A percentile compares a stretch with the other conserved stretches of the same genome.
phyloP scores from a whole-genome alignment of 2,329 filamentous ascomycete species.

The Talaromyces atroroseus region DNA sequence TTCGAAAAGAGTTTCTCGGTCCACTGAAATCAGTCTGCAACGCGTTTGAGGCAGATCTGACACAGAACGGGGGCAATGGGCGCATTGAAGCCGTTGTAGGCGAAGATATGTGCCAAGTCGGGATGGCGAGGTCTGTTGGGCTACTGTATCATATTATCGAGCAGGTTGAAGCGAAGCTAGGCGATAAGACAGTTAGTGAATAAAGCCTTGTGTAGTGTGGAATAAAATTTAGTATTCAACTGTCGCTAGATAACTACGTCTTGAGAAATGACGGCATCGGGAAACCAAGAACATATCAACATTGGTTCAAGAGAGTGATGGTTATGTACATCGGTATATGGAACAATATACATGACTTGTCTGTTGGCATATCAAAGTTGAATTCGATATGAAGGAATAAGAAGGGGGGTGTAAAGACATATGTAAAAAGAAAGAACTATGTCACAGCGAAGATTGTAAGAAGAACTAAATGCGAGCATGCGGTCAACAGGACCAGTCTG shows the following conservation, averaged over 20 bases:
- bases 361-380: background rate
- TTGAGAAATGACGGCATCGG: background rate
- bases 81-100: slow-evolving; percentile 30
- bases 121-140: slow-evolving; percentile 32
- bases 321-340: background rate
- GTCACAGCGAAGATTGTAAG: background rate
- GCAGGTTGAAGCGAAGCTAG: slow-evolving; percentile 30
- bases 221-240: no score
- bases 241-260: background rate
- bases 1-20: slow-evolving; percentile 27
- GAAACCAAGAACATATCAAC: background rate
- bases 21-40: slow-evolving; percentile 30
- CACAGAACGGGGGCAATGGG: slow-evolving; percentile 32
- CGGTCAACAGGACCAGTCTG: background rate
- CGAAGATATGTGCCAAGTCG: slow-evolving; percentile 28
- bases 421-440: background rate
- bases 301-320: background rate
- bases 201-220: no score
- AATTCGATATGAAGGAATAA: background rate
- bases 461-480: background rate
- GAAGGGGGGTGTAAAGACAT: background rate
- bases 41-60: slow-evolving; percentile 28
- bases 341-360: background rate
- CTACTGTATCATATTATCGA: slow-evolving; percentile 28
- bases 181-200: slow-evolving; percentile 14